Evolutionary conservation across 1,139 yeast genomes (phyloP).

Genomic region (Magnusiomyces starmeri): DNA sequence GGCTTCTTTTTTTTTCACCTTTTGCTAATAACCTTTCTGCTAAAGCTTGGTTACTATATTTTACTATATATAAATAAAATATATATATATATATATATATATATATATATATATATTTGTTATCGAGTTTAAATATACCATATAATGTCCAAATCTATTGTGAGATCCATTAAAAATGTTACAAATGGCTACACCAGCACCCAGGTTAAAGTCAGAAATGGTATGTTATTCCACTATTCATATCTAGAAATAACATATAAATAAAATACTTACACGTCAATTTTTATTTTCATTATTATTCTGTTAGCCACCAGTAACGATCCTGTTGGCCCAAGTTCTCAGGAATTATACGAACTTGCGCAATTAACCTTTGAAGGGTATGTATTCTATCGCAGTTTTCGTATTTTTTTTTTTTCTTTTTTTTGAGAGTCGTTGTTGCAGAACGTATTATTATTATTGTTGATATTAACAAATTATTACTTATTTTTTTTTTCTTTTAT

Average conservation of each 20-base stretch:
- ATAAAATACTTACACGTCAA: not conserved
- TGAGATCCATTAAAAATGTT: slow-evolving; percentile 85
- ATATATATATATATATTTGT: not conserved
- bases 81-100: not conserved
- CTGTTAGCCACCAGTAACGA: slow-evolving; percentile 82
- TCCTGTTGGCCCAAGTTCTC: slow-evolving; percentile 73
- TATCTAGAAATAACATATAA: not conserved
- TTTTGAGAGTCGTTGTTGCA: not conserved
- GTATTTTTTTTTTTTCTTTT: not conserved
- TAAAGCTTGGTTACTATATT: not conserved
- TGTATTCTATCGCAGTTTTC: slow-evolving; percentile 13
- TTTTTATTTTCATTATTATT: not conserved
- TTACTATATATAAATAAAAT: not conserved
- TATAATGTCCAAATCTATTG: slow-evolving; percentile 64
- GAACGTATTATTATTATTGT: not conserved
- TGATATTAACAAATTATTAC: not conserved
- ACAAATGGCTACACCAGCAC: slow-evolving; percentile 86
- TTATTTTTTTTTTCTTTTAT: not conserved
- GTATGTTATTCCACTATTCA: slow-evolving; percentile 21
- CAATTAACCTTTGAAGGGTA: slow-evolving; percentile 58
- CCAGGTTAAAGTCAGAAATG: slow-evolving; percentile 79
- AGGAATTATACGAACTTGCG: slow-evolving; percentile 81
- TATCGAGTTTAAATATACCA: not conserved
- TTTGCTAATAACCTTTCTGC: not conserved
- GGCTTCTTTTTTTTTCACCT: not conserved